Base-by-base conservation (phyloP, 495 filamentous ascomycete species). In the Penicillium steckii region DNA sequence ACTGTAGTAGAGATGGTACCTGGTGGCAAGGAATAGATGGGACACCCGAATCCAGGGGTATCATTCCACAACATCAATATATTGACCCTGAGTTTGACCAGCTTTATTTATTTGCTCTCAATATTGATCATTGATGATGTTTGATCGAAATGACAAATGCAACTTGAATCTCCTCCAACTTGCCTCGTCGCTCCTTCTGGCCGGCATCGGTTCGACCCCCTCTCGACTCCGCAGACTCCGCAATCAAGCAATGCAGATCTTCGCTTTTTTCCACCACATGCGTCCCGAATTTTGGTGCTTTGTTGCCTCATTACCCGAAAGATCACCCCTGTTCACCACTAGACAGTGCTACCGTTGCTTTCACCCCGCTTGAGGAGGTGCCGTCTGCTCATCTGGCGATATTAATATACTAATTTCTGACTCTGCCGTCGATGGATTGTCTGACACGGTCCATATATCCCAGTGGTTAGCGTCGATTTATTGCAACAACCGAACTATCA, bases 311-410 rank as follows among this genome's bases (percentile, higher is more conserved):
- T 46, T 23, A 41, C 46, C 22, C 46, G 37, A 17, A 50, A 22
- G 42, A 58, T 53, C 46, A 38, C 8, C 56, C 33, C 35, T 23
- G 24, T 33, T 26, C 50, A 38, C 50, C 29, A 53, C 48, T 52
- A 44, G 46, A 33, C 46, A 46, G 30, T 61, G 55, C 58, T 59
- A 64, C 61, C 58, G 61, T 64, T 64, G 57, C 61, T 38, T 61
- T 47, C 37, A 21, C 52, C 58, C 55, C 58, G 51, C 57, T 47
- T 37, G 49, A 24, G 40, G 25, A 27, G 30, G 44, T 23, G 13
- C 37, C 19, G 42, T 7, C 32, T 23, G 24, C 24, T 9, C 21
- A 26, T 12, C 40, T 37, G 26, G 29, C 29, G 40, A 22, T 21
- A 33, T 46, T 33, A 30, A 46, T 33, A 17, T 1, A 9, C n/a